Evolutionary conservation across 1,139 yeast species (phyloP).

Genomic region (Magnusiomyces sp.): DNA sequence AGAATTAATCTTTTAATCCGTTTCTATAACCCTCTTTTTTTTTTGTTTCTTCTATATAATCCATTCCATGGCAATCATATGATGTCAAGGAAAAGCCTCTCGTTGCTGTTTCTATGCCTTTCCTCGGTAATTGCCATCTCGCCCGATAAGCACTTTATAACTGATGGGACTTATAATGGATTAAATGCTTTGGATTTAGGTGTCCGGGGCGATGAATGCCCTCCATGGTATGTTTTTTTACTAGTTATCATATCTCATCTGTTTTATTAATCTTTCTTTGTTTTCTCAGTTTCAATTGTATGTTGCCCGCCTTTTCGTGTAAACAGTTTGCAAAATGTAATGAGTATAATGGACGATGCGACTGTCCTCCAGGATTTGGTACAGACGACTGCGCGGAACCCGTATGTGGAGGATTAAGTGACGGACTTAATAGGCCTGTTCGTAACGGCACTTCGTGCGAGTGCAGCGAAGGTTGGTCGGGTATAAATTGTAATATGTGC

Average conservation of each 20-base stretch:
- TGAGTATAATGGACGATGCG: conserved; percentile 82
- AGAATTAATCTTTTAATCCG: no score
- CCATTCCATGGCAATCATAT: no score
- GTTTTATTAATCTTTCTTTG: neutral
- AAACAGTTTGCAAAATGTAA: conserved; percentile 84
- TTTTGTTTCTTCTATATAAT: no score
- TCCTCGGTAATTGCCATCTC: no score
- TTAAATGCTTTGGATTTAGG: no score
- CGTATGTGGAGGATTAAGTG: conserved; percentile 73
- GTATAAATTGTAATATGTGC: conserved; percentile 87
- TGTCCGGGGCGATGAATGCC: no score
- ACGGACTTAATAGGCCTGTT: conserved; percentile 55
- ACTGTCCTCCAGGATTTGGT: conserved; percentile 87
- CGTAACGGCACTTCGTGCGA: conserved; percentile 50
- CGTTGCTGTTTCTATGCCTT: no score
- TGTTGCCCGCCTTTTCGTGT: conserved; percentile 83
- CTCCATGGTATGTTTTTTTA: neutral
- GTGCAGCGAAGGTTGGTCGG: conserved; percentile 84
- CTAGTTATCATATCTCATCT: neutral
- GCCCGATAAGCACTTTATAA: no score
- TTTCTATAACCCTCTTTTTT: no score
- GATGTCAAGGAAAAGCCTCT: no score
- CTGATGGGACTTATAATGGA: no score
- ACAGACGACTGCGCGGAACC: conserved; percentile 90
- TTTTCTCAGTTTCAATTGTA: conserved; percentile 67